These are phyloP conservation scores for Spongispora temasekensis DNA, from an alignment of 1,284 basidiomycete species.

Conservation along the genomic window DNA sequence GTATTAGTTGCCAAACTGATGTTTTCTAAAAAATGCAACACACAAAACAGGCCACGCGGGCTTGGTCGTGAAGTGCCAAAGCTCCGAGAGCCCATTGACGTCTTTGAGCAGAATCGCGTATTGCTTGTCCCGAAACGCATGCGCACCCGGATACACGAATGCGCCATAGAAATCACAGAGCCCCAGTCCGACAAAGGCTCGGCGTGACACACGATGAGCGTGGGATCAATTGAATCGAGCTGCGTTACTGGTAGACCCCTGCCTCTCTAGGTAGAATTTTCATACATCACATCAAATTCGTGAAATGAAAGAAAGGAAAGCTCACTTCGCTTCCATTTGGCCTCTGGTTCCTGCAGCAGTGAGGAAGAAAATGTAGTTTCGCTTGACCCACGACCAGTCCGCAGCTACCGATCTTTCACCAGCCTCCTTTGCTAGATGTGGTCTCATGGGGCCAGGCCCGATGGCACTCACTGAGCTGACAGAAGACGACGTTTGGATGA, in stretches of 20 bases:
- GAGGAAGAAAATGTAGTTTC: slow-evolving; percentile 99
- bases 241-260: slow-evolving; percentile 93
- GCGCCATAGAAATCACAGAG: slow-evolving; percentile 96
- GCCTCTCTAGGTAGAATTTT: slow-evolving; percentile 63
- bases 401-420: slow-evolving; percentile 63
- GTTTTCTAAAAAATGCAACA: no score
- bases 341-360: slow-evolving; percentile 95
- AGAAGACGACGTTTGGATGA: slow-evolving; percentile 63
- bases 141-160: slow-evolving; percentile 82
- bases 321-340: slow-evolving; percentile 91
- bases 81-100: slow-evolving; percentile 87
- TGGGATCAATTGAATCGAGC: slow-evolving; percentile 96
- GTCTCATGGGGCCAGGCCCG: slow-evolving; percentile 40
- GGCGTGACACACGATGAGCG: slow-evolving; percentile 93
- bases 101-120: slow-evolving; percentile 85
- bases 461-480: slow-evolving; percentile 37
- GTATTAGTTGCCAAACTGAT: slow-evolving; percentile 9
- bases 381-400: slow-evolving; percentile 78
- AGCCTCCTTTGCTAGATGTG: slow-evolving; percentile 33
- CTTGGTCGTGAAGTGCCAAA: slow-evolving; percentile 90
- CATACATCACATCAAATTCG: background rate
- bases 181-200: slow-evolving; percentile 95
- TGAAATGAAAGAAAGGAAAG: slow-evolving; percentile 8
- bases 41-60: slow-evolving; percentile 91
- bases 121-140: slow-evolving; percentile 87